Evolutionary conservation across 331 rosid genomes (phyloP), one percentile per base, ranked within the genome.

Genomic region (Ulmus americana): DNA sequence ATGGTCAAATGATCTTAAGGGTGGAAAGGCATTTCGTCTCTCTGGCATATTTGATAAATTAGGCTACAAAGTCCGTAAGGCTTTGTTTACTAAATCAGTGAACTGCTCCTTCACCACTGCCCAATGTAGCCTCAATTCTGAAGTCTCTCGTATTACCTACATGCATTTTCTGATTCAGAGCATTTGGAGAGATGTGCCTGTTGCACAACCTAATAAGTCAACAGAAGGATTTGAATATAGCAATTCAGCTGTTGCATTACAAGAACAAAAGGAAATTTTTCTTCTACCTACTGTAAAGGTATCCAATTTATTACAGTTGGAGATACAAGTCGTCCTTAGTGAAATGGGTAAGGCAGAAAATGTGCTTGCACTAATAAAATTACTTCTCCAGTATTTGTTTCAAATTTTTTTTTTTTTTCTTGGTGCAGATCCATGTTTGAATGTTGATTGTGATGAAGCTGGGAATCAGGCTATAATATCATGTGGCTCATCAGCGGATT

Each of bases 271-370:
- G 81, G 95, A 88, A 59, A 82, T 89, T 70, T 82, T 80, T 82
- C 79, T 92, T 77, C 90, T 89, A 69, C 98, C 98, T n/a, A 92
- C 98, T 4, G 84, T 92, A 48, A 81, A 80, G 49, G 81, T 92
- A 77, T 85, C 82, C 71, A 92, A 92, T 76, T 82, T 85, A 59
- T 78, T 92, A 83, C 83, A 83, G 69, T 80, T 82, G 0, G 86
- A 92, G 73, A 85, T 92, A 69, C 82, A 79, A 64, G 96, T 92
- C 38, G 55, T 72, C 72, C 61, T 92, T 71, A 85, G 88, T 72
- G 98, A 86, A 81, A 86, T 78, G 73, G 96, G 98, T 92, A 81
- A 74, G 76, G 45, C 55, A 47, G 51, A 73, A 45, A 40, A 55
- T 72, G 54, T 70, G 59, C 55, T 79, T 46, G 59, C 40, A 65